A percentile compares a stretch with the other conserved stretches of the same genome.
Conservation (phyloP, 208 protist genomes). For the Leishmania mexicana region DNA sequence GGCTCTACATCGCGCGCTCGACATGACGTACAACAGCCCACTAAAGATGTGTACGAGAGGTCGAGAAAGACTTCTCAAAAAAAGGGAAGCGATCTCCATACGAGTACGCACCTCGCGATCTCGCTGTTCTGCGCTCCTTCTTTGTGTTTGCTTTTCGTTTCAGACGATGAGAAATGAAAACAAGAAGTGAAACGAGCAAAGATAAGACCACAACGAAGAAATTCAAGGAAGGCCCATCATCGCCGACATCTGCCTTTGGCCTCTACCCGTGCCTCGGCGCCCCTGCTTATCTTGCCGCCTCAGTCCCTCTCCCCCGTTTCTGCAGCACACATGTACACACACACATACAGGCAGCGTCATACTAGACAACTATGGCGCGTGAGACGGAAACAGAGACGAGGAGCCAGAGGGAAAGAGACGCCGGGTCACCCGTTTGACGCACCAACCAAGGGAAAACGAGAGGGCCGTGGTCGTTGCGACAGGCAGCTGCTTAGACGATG, state of each 20-base stretch:
- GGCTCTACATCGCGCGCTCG: not conserved
- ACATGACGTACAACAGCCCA: not conserved
- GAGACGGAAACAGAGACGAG: not conserved
- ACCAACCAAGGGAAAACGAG: not conserved
- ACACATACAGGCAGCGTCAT: not conserved
- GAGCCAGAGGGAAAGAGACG: not conserved
- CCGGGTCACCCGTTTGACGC: not conserved
- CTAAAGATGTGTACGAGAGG: not conserved
- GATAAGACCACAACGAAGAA: not conserved
- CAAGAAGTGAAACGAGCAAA: not conserved
- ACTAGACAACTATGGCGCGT: not conserved
- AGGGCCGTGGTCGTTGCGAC: not conserved
- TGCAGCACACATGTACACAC: not conserved
- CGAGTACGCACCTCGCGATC: not conserved
- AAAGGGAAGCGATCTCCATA: not conserved
- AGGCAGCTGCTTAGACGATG: conserved; percentile 94
- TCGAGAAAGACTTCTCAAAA: not conserved
- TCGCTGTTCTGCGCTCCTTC: not conserved
- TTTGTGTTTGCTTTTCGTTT: not conserved
- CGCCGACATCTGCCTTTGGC: not conserved
- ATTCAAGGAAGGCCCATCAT: not conserved
- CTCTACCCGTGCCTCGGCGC: not conserved
- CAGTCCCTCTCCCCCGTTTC: not conserved
- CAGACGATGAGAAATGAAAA: not conserved
- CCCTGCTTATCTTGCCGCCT: not conserved